phyloP scores from a whole-genome alignment of 1,284 basidiomycete genomes.

The Sanghuangporus weigelae region DNA sequence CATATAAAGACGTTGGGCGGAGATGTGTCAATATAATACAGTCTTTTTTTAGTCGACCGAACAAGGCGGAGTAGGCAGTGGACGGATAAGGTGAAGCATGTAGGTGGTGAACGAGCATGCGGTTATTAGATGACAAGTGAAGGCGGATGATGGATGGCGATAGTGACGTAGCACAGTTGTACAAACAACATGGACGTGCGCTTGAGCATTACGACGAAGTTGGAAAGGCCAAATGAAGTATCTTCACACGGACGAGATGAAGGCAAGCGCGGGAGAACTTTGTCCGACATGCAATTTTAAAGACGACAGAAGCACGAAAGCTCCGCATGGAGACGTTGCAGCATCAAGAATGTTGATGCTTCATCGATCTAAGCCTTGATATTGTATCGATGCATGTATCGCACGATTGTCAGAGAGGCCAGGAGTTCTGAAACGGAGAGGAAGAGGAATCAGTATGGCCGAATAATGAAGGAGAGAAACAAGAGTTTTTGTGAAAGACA shows the following conservation, averaged over 20 bases:
- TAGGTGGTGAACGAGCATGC: background rate
- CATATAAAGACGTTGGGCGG: background rate
- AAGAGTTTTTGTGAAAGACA: conserved; percentile 8
- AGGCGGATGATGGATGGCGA: background rate
- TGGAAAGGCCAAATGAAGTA: background rate
- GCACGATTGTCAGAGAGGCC: conserved; percentile 60
- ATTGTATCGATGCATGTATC: conserved; percentile 33
- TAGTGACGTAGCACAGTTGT: background rate
- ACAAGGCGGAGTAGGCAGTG: background rate
- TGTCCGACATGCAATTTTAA: background rate
- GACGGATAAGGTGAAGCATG: background rate
- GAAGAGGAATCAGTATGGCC: background rate
- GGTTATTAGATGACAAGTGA: background rate
- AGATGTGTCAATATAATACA: background rate
- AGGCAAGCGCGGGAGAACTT: background rate
- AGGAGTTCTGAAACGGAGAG: conserved; percentile 44
- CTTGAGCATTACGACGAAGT: background rate
- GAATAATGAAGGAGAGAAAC: background rate
- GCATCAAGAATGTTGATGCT: background rate
- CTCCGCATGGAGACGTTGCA: background rate
- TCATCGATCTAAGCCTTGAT: background rate
- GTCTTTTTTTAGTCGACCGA: background rate
- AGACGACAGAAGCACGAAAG: background rate
- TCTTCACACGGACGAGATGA: background rate
- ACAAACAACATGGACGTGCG: background rate